Evolutionary conservation across 2,329 filamentous ascomycete genomes (phyloP).

Genomic region (Dothidotthia symphoricarpi): DNA sequence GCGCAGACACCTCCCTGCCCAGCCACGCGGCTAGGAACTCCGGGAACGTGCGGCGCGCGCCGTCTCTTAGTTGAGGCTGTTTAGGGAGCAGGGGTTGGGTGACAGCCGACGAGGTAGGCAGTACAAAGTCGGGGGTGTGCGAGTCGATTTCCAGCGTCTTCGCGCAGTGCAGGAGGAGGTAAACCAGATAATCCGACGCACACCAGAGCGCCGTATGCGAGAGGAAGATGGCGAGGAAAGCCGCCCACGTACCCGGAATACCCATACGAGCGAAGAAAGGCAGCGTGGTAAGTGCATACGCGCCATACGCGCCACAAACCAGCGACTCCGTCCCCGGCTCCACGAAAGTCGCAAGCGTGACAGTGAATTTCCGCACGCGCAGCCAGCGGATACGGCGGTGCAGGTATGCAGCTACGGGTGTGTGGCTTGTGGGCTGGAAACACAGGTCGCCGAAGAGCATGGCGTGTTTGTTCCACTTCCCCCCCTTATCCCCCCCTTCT

Average conservation of each 20-base stretch:
- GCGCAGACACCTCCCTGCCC: slow-evolving; percentile 74
- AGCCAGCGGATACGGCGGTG: slow-evolving; percentile 85
- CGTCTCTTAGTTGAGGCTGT: slow-evolving; percentile 25
- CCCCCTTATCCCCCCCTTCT: no score
- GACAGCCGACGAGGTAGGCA: no score
- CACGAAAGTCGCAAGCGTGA: slow-evolving; percentile 81
- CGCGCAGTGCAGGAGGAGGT: slow-evolving; percentile 70
- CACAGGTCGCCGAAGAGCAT: slow-evolving; percentile 82
- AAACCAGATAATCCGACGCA: slow-evolving; percentile 69
- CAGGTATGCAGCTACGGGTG: slow-evolving; percentile 74
- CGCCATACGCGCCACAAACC: slow-evolving; percentile 75
- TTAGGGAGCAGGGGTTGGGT: slow-evolving; percentile 4
- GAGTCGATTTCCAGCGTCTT: slow-evolving; percentile 68
- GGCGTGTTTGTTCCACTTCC: slow-evolving; percentile 70
- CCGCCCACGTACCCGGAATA: slow-evolving; percentile 64
- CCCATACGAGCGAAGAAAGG: slow-evolving; percentile 59
- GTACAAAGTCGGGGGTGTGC: slow-evolving; percentile 72
- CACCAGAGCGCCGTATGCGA: slow-evolving; percentile 69
- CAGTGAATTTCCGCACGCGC: slow-evolving; percentile 90
- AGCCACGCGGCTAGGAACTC: slow-evolving; percentile 83
- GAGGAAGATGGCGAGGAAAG: slow-evolving; percentile 66
- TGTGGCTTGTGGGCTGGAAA: slow-evolving; percentile 82
- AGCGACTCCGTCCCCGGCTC: slow-evolving; percentile 91
- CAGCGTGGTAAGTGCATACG: slow-evolving; percentile 74
- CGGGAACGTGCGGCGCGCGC: slow-evolving; percentile 56